Base-by-base conservation (phyloP, 495 filamentous ascomycete genomes). In the Hypoxylon crocopeplum region DNA sequence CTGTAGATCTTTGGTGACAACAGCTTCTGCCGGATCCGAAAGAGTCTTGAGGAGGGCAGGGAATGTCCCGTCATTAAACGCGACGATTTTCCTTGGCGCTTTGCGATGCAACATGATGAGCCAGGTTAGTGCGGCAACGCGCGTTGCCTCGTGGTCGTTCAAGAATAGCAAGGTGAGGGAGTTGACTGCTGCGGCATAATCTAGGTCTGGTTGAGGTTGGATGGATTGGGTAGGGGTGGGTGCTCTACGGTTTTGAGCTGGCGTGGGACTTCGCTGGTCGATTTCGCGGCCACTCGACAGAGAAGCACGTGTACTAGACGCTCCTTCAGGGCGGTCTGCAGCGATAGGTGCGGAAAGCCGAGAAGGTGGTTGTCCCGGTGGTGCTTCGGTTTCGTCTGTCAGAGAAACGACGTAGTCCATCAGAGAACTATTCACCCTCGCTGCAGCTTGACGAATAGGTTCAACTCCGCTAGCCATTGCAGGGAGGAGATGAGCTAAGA, bases 41-140 rank as follows among this genome's bases (percentile, higher is more conserved):
- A 99, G 79, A 0, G 95, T 99, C 72, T 99, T 98, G 19, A 99
- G 84, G 25, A 99, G 81, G 10, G 93, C 95, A 7, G 94, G 93
- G 68, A 98, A 99, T 0, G 93, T 98, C 21, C 92, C 94, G 69
- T 98, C 95, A 59, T 97, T 96, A 63, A 96, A 96, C 21, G 93
- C 92, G 15, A 98, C 82, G 33, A 96, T 91, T 72, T 96, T 98
- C 16, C 89, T 83, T 15, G 94, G 95, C 7, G 94, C 93, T 75
- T 96, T 97, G 37, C 88, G 84, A 68, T 99, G 94, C 45, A 99
- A 79, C 94, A 97, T 97, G 42, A 98, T 90, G 21, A 99, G 82
- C 95, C 95, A 99, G 5, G 89, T 90, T 27, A 99, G 77, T 5
- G 95, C 92, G 21, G 92, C 93, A 24, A 97, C 92, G 48, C 95